Evolutionary conservation across 768 basidiomycete genomes (phyloP).

Genomic region (Termitomyces sp.): DNA sequence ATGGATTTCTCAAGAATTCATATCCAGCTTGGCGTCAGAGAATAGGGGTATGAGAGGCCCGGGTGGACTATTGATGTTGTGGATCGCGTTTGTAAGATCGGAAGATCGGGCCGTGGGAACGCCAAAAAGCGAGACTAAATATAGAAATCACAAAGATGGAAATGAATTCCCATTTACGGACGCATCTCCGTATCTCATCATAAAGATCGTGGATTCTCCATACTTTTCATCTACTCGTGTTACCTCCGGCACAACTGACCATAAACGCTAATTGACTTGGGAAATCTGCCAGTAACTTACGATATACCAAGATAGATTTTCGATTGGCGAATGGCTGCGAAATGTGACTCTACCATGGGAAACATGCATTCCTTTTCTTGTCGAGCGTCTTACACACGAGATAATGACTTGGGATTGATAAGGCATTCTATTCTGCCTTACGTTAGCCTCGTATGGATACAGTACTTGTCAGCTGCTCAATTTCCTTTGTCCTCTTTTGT

Average conservation of each 20-base stretch:
- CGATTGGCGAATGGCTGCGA: not conserved
- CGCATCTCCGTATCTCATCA: not conserved
- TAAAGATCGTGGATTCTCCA: not conserved
- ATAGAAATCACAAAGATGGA: not conserved
- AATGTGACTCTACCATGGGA: not conserved
- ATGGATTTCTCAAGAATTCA: not conserved
- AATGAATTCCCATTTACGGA: not conserved
- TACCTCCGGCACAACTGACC: not conserved
- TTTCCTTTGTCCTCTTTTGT: not conserved
- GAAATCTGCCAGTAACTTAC: not conserved
- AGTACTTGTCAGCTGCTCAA: constrained; percentile 1
- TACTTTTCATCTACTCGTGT: not conserved
- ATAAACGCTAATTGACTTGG: not conserved
- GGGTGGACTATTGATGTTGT: not conserved
- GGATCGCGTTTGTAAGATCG: not conserved
- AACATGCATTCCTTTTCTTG: not conserved
- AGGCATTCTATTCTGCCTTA: not conserved
- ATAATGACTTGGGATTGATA: not conserved
- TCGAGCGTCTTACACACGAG: not conserved
- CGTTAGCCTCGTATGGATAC: not conserved
- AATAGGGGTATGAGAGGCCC: not conserved
- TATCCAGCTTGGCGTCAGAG: not conserved
- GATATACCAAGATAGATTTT: not conserved
- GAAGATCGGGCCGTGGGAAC: constrained; percentile 1
- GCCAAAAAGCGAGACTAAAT: not conserved